Evolutionary conservation across 2,329 filamentous ascomycete genomes (phyloP).

Genomic region (Lasiodiplodia sp.): DNA sequence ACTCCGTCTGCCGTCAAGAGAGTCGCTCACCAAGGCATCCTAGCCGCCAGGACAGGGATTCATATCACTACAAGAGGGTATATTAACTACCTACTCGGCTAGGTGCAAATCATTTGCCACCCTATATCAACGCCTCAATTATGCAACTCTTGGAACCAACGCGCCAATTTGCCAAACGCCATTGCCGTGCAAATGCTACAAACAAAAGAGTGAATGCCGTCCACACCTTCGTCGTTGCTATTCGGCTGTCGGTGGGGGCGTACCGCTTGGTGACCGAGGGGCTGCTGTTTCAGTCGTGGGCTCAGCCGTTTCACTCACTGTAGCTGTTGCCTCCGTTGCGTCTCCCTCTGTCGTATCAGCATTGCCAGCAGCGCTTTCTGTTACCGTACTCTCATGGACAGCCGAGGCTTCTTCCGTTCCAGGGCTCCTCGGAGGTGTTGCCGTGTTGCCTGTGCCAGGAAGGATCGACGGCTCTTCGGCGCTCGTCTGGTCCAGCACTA

Average conservation of each 20-base stretch:
- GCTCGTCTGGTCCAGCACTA: conserved; percentile 9
- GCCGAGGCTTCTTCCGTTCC: background rate
- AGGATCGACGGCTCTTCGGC: conserved; percentile 7
- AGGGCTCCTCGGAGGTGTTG: conserved; percentile 15
- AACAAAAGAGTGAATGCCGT: background rate
- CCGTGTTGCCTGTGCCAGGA: conserved; percentile 26
- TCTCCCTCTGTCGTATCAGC: background rate
- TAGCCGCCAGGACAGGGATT: background rate
- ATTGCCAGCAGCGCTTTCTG: background rate
- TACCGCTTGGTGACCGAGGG: conserved; percentile 4
- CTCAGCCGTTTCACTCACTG: conserved; percentile 3
- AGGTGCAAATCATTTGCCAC: background rate
- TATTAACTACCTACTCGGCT: background rate
- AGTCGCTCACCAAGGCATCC: background rate
- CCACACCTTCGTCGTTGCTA: background rate
- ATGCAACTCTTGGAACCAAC: conserved; percentile 3
- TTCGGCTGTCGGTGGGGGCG: background rate
- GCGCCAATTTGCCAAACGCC: conserved; percentile 10
- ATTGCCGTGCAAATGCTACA: background rate
- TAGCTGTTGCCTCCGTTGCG: background rate
- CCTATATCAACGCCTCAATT: conserved; percentile 2
- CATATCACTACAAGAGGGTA: conserved; percentile 4
- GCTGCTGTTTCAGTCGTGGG: background rate
- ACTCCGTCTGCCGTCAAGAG: background rate
- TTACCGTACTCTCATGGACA: background rate